Base-by-base conservation (phyloP, 2,329 filamentous ascomycete species). In the Coleophoma cylindrospora region DNA sequence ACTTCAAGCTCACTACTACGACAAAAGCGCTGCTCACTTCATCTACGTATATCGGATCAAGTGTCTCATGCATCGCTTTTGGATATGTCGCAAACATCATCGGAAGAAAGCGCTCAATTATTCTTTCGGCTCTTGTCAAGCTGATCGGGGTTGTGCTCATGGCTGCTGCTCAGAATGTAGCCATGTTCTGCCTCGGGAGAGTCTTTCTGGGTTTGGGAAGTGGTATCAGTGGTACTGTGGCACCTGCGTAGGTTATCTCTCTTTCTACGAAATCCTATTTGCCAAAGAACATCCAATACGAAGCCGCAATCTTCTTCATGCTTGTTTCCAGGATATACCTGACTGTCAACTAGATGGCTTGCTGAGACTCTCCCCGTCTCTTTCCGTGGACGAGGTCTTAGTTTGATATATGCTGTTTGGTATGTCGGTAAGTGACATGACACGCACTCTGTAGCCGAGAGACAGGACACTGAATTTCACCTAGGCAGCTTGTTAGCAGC, bases 101-200 rank as follows among this genome's bases (percentile, higher is more conserved):
- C n/a, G 21, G 27, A 34, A 15, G 34, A 34, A 41, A 40, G 38
- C 33, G 41, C n/a, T 40, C 47, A 17, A 34, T 41, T 17, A 43
- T 22, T 27, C 33, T 48, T 43, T 48, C 41, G 19, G 40, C 41
- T 12, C 34, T 48, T 34, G 22, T 44, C 38, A 40, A 38, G 21
- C 17, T 38, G 13, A 19, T 32, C 13, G 34, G 46, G 13, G 37
- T 40, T 19, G 32, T 48, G 34, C 22, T 36, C 22, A 38, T 37
- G 17, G 33, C 21, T 15, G 19, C 34, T 13, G 36, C 22, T 34
- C 21, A 40, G 34, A 40, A 32, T 36, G 34, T 40, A 34, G 45
- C 34, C 19, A 38, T 36, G 34, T 38, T 47, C 21, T 36, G 34
- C 27, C 17, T 40, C 13, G 45, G 45, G 27, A 40, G 45, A 40